phyloP scores from a whole-genome alignment of 2,329 filamentous ascomycete genomes.

The Lachnellula suecica region DNA sequence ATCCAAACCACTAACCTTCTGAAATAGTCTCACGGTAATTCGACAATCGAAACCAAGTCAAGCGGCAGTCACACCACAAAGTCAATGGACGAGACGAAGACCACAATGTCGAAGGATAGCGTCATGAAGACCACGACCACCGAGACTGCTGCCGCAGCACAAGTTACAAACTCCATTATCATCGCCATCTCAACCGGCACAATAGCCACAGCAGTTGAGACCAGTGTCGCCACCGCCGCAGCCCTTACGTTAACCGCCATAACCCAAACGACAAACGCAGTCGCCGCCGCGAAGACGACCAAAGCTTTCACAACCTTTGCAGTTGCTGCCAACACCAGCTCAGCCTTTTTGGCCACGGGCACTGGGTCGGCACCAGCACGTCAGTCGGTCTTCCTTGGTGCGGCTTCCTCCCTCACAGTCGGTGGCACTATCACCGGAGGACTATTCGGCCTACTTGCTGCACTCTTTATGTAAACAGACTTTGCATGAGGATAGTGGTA shows the following conservation, averaged over 20 bases:
- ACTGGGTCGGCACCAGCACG: neutral
- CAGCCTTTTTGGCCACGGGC: neutral
- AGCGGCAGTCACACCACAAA: neutral
- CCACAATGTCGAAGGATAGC: neutral
- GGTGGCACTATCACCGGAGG: neutral
- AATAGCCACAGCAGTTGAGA: neutral
- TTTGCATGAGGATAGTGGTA: neutral
- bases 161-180: neutral
- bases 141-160: neutral
- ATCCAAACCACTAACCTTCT: neutral
- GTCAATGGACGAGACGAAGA: neutral
- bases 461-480: neutral
- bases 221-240: neutral
- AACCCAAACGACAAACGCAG: neutral
- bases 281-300: neutral
- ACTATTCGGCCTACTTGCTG: neutral
- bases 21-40: neutral
- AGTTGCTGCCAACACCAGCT: neutral
- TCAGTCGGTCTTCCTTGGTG: slow-evolving; percentile 4
- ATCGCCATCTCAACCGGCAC: neutral
- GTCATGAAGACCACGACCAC: neutral
- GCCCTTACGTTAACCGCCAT: neutral
- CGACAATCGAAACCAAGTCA: neutral
- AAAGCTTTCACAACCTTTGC: too few species aligned
- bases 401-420: neutral